Evolutionary conservation across 768 basidiomycete species (phyloP), one percentile per base, ranked within the genome.

Genomic region (Mycena haematopus): DNA sequence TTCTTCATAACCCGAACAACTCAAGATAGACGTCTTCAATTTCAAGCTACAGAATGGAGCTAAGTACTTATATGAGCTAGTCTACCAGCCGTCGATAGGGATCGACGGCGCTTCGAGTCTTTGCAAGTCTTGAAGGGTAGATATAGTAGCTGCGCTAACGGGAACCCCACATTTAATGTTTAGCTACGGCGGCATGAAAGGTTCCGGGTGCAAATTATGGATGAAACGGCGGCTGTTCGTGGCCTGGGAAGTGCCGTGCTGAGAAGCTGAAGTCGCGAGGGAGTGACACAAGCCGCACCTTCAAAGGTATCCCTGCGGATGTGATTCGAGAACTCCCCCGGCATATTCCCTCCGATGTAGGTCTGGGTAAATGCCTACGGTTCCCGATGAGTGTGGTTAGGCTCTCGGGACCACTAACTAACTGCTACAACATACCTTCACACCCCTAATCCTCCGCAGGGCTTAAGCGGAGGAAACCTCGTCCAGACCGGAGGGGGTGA

Each of bases 161-260:
- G 55, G 33, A 36, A 24, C 21, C 58, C 59, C 52, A 53, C 24
- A 54, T 60, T 46, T 60, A 60, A 44, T 60, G 59, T 46, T 44
- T 24, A n/a, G 59, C 59, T 60, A 36, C 25, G 56, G 52, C 52
- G 31, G 45, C 59, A 60, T 44, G 52, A 60, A 60, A 60, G 59
- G 44, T 19, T 47, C 35, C 22, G 33, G 25, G 8, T 31, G 9
- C 6, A 17, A 31, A 27, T n/a, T 31, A 36, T 9, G 45, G 27
- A n/a, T 42, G 19, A 35, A 45, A 52, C 29, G 58, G 50, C 51
- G 52, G 58, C 40, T 53, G 29, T 38, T 58, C 47, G 33, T 49
- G 56, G 35, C 56, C 46, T 46, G n/a, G 53, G 56, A 50, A 13
- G 56, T 60, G 51, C 58, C 52, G 58, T 60, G 58, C 58, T 27